Conservation (phyloP, 805 yeast genomes). For the Scheffersomyces coipomensis region DNA sequence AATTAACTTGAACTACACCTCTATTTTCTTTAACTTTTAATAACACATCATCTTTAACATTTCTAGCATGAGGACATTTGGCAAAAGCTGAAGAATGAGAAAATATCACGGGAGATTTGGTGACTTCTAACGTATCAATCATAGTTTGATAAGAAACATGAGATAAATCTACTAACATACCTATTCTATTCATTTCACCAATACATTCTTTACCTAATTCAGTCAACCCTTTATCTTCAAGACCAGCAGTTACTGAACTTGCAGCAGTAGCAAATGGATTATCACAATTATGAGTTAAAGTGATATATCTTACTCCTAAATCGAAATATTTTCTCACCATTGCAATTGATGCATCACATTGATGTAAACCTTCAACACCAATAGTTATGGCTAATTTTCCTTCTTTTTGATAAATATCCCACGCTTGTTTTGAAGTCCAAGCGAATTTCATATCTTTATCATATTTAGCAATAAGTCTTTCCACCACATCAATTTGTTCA, state of each 20-base stretch:
- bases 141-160: slow-evolving; percentile 50
- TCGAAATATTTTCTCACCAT: slow-evolving; percentile 49
- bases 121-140: slow-evolving; percentile 39
- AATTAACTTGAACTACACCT: slow-evolving; percentile 50
- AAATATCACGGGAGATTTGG: slow-evolving; percentile 48
- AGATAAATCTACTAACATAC: slow-evolving; percentile 51
- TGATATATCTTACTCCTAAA: slow-evolving; percentile 53
- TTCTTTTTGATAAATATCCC: slow-evolving; percentile 24
- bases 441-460: slow-evolving; percentile 37
- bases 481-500: slow-evolving; percentile 53
- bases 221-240: slow-evolving; percentile 44
- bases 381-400: slow-evolving; percentile 44
- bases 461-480: slow-evolving; percentile 42
- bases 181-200: slow-evolving; percentile 50
- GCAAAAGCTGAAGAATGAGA: slow-evolving; percentile 48
- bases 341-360: slow-evolving; percentile 47
- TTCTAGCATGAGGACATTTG: slow-evolving; percentile 42
- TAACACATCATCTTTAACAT: slow-evolving; percentile 49
- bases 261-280: slow-evolving; percentile 60
- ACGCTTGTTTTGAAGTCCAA: slow-evolving; percentile 38
- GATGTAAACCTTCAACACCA: slow-evolving; percentile 57
- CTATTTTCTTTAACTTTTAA: slow-evolving; percentile 34
- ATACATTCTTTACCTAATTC: slow-evolving; percentile 40
- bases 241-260: slow-evolving; percentile 44
- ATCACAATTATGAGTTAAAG: slow-evolving; percentile 56